Evolutionary conservation across 2,329 filamentous ascomycete genomes (phyloP).

Genomic region (Sporothrix humicola): DNA sequence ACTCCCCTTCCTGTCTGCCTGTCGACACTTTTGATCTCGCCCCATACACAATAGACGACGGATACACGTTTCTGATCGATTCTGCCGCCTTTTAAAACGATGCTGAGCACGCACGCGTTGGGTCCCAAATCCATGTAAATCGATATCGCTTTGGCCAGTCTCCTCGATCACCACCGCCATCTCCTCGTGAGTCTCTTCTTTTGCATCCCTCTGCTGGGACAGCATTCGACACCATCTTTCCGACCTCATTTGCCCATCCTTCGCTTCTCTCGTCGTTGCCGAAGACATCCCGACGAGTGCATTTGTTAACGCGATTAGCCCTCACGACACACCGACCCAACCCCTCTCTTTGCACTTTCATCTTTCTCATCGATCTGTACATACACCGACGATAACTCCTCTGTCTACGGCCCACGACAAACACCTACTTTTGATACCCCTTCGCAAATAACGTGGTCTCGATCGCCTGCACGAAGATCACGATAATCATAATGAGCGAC

Average conservation of each 20-base stretch:
- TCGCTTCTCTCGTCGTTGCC: neutral
- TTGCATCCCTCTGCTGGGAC: neutral
- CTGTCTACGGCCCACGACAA: neutral
- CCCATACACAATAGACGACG: neutral
- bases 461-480: constrained; percentile 1
- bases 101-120: constrained; percentile 31
- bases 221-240: neutral
- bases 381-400: neutral
- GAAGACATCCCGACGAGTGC: neutral
- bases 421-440: neutral
- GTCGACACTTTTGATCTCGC: neutral
- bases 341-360: constrained; percentile 11
- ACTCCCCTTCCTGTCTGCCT: constrained; percentile 7
- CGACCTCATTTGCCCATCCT: neutral
- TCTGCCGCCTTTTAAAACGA: neutral
- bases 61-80: neutral
- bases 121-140: constrained; percentile 19
- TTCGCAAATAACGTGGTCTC: constrained; percentile 13
- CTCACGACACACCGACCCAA: constrained; percentile 16
- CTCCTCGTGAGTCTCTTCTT: constrained; percentile 8
- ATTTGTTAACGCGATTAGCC: constrained; percentile 16
- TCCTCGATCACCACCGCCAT: neutral
- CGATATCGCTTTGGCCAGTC: constrained; percentile 1
- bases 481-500: constrained; percentile 34
- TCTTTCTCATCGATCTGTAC: neutral